Base-by-base conservation (phyloP, 805 yeast species). In the Dipodascopsis tothii region DNA sequence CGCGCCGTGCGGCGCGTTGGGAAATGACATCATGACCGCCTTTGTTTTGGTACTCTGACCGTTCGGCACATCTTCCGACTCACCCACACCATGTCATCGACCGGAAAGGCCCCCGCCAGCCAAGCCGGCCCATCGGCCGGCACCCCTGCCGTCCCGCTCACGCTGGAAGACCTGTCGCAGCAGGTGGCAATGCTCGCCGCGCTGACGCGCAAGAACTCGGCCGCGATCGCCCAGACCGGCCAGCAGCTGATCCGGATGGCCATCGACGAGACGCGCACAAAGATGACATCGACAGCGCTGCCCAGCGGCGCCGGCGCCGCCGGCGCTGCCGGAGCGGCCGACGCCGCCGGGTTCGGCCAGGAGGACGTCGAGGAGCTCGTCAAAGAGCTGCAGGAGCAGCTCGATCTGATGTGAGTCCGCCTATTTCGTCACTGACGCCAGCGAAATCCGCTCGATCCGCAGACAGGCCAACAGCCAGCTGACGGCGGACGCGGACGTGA, bases 291-390 rank as follows among this genome's bases (percentile, higher is more conserved):
- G n/a, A n/a, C n/a, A n/a, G n/a, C n/a, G n/a, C n/a, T n/a, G n/a
- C n/a, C n/a, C n/a, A n/a, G n/a, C n/a, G n/a, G n/a, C n/a, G n/a
- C n/a, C n/a, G n/a, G n/a, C n/a, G n/a, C n/a, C n/a, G n/a, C n/a
- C n/a, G n/a, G n/a, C n/a, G 9, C 30, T 25, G 30, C 14, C 14
- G 30, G 30, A 9, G 30, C 58, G 40, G 81, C 76, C 46, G 59
- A 76, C 1, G 60, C 72, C 3, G 85, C 81, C 50, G 80, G 72
- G 51, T 84, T 80, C 30, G 78, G 90, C 3, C 81, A 84, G 53
- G 94, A 84, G 45, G 97, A 90, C 58, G 66, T 88, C 9, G 83
- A 83, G 3, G 90, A 85, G 59, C 69, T 88, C 37, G 96, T 87
- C 11, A 85, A 84, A 7, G 97, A 88, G 62, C 66, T 88, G 44